phyloP scores from a whole-genome alignment of 1,284 basidiomycete species.

The Athelia psychrophila region DNA sequence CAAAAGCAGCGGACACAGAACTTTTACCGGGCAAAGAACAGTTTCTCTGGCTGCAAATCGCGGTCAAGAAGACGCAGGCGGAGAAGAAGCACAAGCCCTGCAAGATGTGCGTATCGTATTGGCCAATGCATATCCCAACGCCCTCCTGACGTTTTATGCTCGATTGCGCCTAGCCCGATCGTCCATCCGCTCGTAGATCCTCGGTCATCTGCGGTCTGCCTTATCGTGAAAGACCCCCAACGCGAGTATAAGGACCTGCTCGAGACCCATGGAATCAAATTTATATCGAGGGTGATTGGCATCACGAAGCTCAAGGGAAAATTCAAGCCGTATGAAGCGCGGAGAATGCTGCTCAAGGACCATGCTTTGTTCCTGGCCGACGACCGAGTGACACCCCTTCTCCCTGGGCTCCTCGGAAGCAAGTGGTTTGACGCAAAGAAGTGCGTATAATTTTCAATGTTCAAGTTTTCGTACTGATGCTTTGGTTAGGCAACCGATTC shows the following conservation, averaged over 20 bases:
- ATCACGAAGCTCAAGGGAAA: constrained; percentile 88
- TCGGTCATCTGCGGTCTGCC: constrained; percentile 75
- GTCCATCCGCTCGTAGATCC: constrained; percentile 83
- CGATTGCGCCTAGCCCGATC: constrained; percentile 54
- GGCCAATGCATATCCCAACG: constrained; percentile 5
- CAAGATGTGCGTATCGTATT: constrained; percentile 64
- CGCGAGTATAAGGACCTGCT: constrained; percentile 94
- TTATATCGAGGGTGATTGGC: constrained; percentile 91
- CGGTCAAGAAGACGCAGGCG: constrained; percentile 78
- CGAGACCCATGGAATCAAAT: constrained; percentile 75
- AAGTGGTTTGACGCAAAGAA: constrained; percentile 96
- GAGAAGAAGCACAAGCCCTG: constrained; percentile 79
- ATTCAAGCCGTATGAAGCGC: constrained; percentile 91
- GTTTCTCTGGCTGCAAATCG: constrained; percentile 82
- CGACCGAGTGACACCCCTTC: constrained; percentile 82
- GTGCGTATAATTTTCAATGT: constrained; percentile 38
- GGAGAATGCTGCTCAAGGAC: constrained; percentile 82
- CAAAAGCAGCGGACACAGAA: constrained; percentile 68
- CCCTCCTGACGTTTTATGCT: constrained; percentile 3
- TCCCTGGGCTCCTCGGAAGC: constrained; percentile 86
- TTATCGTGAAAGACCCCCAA: constrained; percentile 96
- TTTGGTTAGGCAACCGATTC: constrained; percentile 82
- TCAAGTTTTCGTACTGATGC: background rate
- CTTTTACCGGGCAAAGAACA: constrained; percentile 81
- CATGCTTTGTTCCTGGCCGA: constrained; percentile 94